These are phyloP conservation scores for Shiraia bambusicola DNA, from an alignment of 2,329 filamentous ascomycete species.

Conservation along the genomic window DNA sequence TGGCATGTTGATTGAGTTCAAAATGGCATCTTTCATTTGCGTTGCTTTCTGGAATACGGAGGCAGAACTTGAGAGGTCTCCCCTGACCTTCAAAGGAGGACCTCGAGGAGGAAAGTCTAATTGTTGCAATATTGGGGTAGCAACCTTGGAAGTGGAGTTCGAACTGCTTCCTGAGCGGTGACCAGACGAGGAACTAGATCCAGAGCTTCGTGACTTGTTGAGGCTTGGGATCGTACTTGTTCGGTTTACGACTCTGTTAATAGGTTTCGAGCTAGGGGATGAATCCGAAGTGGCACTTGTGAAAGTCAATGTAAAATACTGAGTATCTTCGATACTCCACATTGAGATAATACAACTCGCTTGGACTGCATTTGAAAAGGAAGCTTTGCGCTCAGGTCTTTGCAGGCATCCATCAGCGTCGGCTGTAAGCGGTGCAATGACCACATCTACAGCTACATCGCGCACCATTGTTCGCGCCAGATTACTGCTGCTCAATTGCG, in stretches of 20 bases:
- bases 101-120: conserved; percentile 68
- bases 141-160: conserved; percentile 42
- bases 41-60: conserved; percentile 72
- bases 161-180: conserved; percentile 34
- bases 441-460: conserved; percentile 68
- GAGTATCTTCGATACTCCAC: conserved; percentile 68
- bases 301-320: conserved; percentile 74
- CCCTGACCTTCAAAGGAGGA: conserved; percentile 56
- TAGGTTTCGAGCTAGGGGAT: conserved; percentile 18
- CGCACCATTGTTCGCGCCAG: conserved; percentile 49
- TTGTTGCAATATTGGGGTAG: conserved; percentile 58
- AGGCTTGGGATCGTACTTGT: conserved; percentile 39
- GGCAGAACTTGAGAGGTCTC: conserved; percentile 58
- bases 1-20: conserved; percentile 74
- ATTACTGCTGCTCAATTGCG: conserved; percentile 38
- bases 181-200: conserved; percentile 45
- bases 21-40: conserved; percentile 73
- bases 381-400: conserved; percentile 15
- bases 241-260: conserved; percentile 47
- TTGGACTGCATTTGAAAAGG: conserved; percentile 47
- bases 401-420: conserved; percentile 11
- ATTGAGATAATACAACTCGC: conserved; percentile 77
- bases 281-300: conserved; percentile 54
- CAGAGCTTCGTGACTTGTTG: conserved; percentile 38
- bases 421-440: conserved; percentile 54